Evolutionary conservation across 345 rosid species (phyloP).

Genomic region (Lagerstroemia speciosa): DNA sequence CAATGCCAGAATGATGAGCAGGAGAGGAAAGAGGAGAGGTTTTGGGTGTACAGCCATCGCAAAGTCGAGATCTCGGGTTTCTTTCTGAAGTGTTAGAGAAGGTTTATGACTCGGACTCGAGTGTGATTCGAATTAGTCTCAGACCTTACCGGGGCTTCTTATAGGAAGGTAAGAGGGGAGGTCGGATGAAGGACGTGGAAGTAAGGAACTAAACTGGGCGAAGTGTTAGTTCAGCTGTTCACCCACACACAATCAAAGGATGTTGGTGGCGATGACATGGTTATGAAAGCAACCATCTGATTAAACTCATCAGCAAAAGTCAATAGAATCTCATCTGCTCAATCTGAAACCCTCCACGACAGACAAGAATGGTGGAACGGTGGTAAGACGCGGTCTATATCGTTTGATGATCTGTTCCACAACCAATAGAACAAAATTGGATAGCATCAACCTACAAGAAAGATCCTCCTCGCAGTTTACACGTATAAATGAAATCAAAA

Average conservation of each 20-base stretch:
- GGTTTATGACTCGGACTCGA: no score
- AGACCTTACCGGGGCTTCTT: not conserved
- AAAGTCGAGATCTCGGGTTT: not conserved
- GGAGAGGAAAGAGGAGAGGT: not conserved
- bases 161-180: not conserved
- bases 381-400: no score
- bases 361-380: not conserved
- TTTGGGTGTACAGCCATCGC: slow-evolving; percentile 10
- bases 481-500: not conserved
- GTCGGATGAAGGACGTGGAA: no score
- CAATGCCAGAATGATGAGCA: slow-evolving; percentile 3
- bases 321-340: slow-evolving; percentile 5
- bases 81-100: not conserved
- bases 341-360: not conserved
- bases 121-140: not conserved
- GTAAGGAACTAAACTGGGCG: no score
- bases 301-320: not conserved
- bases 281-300: not conserved
- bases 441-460: not conserved
- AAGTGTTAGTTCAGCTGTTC: slow-evolving; percentile 9
- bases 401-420: no score
- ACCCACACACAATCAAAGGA: not conserved
- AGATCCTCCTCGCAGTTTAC: not conserved
- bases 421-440: no score
- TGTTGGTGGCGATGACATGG: not conserved